These are phyloP conservation scores for Lumnitzera racemosa DNA, from an alignment of 345 rosid species.

Conservation along the genomic window DNA sequence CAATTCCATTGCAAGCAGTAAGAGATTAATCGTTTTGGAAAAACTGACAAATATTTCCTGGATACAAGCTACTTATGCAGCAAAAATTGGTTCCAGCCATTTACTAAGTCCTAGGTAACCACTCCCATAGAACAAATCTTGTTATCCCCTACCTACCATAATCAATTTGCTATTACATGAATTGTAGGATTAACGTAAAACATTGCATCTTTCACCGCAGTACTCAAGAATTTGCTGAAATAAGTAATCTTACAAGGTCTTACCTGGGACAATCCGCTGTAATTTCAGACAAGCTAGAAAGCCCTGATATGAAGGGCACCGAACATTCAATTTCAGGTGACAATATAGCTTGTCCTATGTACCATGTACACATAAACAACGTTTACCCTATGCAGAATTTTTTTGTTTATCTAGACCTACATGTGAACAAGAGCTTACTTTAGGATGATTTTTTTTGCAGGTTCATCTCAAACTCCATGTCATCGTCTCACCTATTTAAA, in stretches of 20 bases:
- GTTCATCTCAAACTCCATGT: too few relatives aligned
- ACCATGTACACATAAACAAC: too few relatives aligned
- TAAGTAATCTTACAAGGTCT: slow-evolving; percentile 23
- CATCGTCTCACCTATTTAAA: too few relatives aligned
- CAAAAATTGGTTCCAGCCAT: slow-evolving; percentile 9
- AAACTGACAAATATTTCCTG: slow-evolving; percentile 18
- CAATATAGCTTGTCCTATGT: too few relatives aligned
- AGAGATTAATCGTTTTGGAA: slow-evolving; percentile 23
- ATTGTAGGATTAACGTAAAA: neutral
- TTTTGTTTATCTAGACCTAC: too few relatives aligned
- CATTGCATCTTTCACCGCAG: slow-evolving; percentile 4
- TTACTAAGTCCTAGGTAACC: slow-evolving; percentile 28
- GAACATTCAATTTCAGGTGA: too few relatives aligned
- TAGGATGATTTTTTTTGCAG: too few relatives aligned
- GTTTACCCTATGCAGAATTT: too few relatives aligned
- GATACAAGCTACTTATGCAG: slow-evolving; percentile 8
- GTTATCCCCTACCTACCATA: too few relatives aligned
- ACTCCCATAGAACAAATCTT: too few relatives aligned
- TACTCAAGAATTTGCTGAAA: slow-evolving; percentile 14
- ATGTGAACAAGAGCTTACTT: too few relatives aligned
- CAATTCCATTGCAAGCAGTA: slow-evolving; percentile 23
- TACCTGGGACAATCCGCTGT: slow-evolving; percentile 27
- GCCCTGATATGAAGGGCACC: neutral
- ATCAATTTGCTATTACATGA: too few relatives aligned
- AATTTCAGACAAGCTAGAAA: slow-evolving; percentile 17